Conservation (phyloP, 176 grass and related monocot species). For the Phyllostachys edulis region DNA sequence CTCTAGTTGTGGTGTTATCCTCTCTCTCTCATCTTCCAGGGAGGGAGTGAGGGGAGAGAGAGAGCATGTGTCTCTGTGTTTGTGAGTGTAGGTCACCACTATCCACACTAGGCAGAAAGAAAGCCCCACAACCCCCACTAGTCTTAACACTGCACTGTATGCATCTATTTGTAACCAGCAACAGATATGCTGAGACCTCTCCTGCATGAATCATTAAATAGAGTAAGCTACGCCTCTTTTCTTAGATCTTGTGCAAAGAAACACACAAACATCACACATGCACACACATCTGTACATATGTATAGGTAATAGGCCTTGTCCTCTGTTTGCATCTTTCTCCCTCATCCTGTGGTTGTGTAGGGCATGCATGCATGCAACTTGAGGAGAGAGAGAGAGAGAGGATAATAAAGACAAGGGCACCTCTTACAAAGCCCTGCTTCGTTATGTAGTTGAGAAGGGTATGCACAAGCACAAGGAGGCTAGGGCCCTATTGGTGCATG, state of each 20-base stretch:
- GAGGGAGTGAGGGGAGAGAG: conserved; percentile 34
- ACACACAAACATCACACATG: conserved; percentile 42
- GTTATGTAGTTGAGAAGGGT: conserved; percentile 76
- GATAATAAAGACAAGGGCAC: conserved; percentile 80
- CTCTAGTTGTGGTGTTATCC: conserved; percentile 49
- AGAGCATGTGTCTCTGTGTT: conserved; percentile 3
- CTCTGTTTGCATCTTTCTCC: conserved; percentile 31
- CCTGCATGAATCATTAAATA: conserved; percentile 44
- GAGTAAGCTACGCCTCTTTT: conserved; percentile 30
- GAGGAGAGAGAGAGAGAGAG: background rate
- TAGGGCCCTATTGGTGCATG: conserved; percentile 43
- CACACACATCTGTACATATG: conserved; percentile 29
- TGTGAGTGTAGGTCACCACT: conserved; percentile 28
- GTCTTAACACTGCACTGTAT: conserved; percentile 48
- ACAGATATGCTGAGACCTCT: conserved; percentile 31
- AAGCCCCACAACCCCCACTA: conserved; percentile 44
- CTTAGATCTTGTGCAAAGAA: conserved; percentile 38
- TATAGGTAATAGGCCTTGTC: conserved; percentile 43
- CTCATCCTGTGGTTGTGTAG: conserved; percentile 44
- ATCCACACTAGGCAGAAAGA: conserved; percentile 23
- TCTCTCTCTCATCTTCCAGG: conserved; percentile 13
- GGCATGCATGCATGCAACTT: conserved; percentile 42
- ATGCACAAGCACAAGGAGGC: conserved; percentile 50
- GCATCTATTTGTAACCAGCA: conserved; percentile 41
- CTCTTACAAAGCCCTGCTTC: conserved; percentile 77